Base-by-base conservation (phyloP, 495 filamentous ascomycete species). In the Daldinia bambusicola region DNA sequence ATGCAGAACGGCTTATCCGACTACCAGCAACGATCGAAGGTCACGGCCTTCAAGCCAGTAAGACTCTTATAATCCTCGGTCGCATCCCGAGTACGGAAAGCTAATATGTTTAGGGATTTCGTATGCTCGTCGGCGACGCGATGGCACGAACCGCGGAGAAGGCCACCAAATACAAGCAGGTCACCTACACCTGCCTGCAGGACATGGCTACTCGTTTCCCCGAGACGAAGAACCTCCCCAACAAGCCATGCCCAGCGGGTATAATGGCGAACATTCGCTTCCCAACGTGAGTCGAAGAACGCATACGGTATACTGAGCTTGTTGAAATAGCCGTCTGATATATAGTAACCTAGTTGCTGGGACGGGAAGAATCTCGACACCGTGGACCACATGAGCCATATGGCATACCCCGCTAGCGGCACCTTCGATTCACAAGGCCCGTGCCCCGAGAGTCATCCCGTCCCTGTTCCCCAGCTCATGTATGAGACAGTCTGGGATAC, bases 191-290 rank as follows among this genome's bases (percentile, higher is more conserved):
- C 16, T 78, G 76, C 26, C 66, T 77, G 20, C 64, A 71, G 59
- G 66, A 70, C 48, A 63, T 70, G 58, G 30, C 20, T 43, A 69
- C 69, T 40, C 74, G 71, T 0, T 76, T 69, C 51, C 70, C 74
- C 31, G 72, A 73, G 57, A 75, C 74, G 1, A 77, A 74, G 50
- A 69, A 73, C 38, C 50, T 76, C 3, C 74, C 74, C 14, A 55
- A 58, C 5, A 75, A 76, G 50, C 53, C 51, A 16, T 76, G 75
- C 40, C 75, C 75, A 32, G 71, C 58, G 8, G 81, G 81, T 34
- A 80, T 84, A 56, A 78, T 79, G 68, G 75, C 79, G 34, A 82
- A 76, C 56, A 74, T 80, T 45, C 80, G 78, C 34, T 78, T 79
- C 70, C 72, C 74, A 18, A 79, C 74, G 74, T 76, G 37, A 70